Percentiles rank a stretch among this genome's conserved stretches.
phyloP scores from a whole-genome alignment of 2,329 filamentous ascomycete species.

The Domatiomyces globalis region DNA sequence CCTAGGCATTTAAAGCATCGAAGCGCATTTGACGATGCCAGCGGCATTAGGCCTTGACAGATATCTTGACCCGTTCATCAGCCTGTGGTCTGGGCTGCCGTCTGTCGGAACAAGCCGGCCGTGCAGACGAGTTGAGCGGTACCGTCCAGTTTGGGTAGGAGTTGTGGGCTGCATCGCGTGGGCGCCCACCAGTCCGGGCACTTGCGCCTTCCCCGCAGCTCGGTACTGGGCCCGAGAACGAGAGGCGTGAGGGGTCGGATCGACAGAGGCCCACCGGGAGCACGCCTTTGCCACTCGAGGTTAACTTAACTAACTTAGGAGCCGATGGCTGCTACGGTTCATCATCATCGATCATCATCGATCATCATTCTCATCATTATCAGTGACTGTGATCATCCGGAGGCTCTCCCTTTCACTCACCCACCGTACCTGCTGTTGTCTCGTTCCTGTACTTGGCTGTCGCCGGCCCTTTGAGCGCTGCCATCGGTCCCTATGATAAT shows the following conservation, averaged over 20 bases:
- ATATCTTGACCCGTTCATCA: too few species aligned
- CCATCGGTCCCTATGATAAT: conserved; percentile 14
- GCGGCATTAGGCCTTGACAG: too few species aligned
- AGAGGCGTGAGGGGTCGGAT: neutral
- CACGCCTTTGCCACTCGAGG: neutral
- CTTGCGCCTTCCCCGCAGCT: too few species aligned
- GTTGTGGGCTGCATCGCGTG: too few species aligned
- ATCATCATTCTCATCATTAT: too few species aligned
- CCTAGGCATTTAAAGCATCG: neutral
- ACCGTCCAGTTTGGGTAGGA: too few species aligned
- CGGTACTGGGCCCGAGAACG: neutral
- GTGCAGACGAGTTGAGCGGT: too few species aligned
- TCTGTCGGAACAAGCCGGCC: too few species aligned
- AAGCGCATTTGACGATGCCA: neutral
- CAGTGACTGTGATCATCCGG: neutral
- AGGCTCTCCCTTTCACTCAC: neutral
- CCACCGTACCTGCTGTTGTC: neutral
- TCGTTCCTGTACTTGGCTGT: neutral
- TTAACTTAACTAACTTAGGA: neutral
- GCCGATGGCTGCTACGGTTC: neutral
- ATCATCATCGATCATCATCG: too few species aligned
- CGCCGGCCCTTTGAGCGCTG: neutral
- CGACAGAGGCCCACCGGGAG: neutral
- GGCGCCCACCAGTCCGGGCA: too few species aligned
- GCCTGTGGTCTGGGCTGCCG: too few species aligned